Evolutionary conservation across 2,329 filamentous ascomycete genomes (phyloP).

Genomic region (Fusarium newnesense): DNA sequence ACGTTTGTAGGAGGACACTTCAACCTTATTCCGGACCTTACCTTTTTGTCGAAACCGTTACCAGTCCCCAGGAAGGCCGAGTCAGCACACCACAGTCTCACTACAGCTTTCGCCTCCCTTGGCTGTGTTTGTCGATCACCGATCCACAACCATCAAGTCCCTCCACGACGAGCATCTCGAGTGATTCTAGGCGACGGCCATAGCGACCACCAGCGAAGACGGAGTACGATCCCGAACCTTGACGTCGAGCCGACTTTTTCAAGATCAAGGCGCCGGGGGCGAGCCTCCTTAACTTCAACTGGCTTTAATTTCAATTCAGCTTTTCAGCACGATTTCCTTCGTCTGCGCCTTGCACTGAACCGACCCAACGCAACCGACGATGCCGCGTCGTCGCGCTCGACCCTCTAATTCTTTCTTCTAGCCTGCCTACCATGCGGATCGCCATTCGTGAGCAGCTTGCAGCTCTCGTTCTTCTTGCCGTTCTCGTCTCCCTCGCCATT

Average conservation of each 20-base stretch:
- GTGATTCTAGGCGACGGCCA: slow-evolving; percentile 12
- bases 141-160: slow-evolving; percentile 34
- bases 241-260: slow-evolving; percentile 1
- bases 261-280: slow-evolving; percentile 2
- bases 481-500: slow-evolving; percentile 79
- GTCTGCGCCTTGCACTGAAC: slow-evolving; percentile 14
- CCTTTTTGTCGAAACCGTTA: neutral
- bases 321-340: slow-evolving; percentile 14
- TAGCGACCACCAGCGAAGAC: slow-evolving; percentile 9
- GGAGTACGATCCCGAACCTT: neutral
- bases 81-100: slow-evolving; percentile 28
- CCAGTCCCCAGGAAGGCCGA: slow-evolving; percentile 26
- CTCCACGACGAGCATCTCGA: slow-evolving; percentile 15
- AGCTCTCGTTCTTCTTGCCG: slow-evolving; percentile 78
- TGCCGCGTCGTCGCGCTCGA: slow-evolving; percentile 42
- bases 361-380: slow-evolving; percentile 35
- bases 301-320: neutral
- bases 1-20: neutral
- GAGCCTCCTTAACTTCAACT: slow-evolving; percentile 5
- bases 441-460: slow-evolving; percentile 89
- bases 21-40: neutral
- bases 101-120: slow-evolving; percentile 33
- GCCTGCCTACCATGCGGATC: slow-evolving; percentile 73
- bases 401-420: slow-evolving; percentile 34
- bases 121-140: slow-evolving; percentile 38